These are phyloP conservation scores for Thelonectria blattea DNA, from an alignment of 2,329 filamentous ascomycete genomes.

Conservation along the genomic window DNA sequence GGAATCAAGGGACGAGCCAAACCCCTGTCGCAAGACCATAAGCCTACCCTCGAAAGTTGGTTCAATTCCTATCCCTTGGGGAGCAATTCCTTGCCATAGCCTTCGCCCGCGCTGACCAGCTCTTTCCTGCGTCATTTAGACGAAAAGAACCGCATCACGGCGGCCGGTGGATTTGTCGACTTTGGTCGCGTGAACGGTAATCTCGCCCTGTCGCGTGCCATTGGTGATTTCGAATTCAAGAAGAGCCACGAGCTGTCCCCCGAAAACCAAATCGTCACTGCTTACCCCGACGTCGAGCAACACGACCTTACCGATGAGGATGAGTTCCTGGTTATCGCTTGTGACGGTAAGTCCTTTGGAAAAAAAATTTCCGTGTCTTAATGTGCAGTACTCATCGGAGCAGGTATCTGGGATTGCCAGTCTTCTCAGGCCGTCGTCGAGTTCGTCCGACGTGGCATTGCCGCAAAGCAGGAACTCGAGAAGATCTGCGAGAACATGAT, in stretches of 20 bases:
- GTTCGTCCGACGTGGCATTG: constrained; percentile 95
- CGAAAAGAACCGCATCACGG: constrained; percentile 94
- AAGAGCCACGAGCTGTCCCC: constrained; percentile 96
- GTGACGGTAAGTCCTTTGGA: constrained; percentile 72
- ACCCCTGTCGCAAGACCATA: constrained; percentile 98
- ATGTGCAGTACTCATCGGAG: constrained; percentile 31
- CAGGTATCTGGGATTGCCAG: constrained; percentile 99
- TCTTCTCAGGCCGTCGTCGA: constrained; percentile 97
- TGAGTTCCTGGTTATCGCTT: constrained; percentile 92
- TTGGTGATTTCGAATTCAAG: constrained; percentile 99
- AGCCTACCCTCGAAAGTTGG: constrained; percentile 95
- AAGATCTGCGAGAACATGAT: constrained; percentile 99
- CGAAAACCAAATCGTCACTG: constrained; percentile 98
- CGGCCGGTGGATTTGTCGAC: constrained; percentile 96
- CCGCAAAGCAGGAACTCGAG: constrained; percentile 91
- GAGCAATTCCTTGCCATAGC: background rate
- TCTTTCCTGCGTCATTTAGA: constrained; percentile 54
- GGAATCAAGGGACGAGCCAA: constrained; percentile 97
- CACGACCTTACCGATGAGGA: constrained; percentile 93
- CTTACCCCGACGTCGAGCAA: constrained; percentile 90
- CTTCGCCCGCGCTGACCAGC: constrained; percentile 21
- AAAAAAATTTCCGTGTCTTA: constrained; percentile 1
- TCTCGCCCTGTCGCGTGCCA: constrained; percentile 92
- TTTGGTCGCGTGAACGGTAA: constrained; percentile 99
- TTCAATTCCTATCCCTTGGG: constrained; percentile 21